Conservation (phyloP, 345 rosid species). For the Brassica juncea region DNA sequence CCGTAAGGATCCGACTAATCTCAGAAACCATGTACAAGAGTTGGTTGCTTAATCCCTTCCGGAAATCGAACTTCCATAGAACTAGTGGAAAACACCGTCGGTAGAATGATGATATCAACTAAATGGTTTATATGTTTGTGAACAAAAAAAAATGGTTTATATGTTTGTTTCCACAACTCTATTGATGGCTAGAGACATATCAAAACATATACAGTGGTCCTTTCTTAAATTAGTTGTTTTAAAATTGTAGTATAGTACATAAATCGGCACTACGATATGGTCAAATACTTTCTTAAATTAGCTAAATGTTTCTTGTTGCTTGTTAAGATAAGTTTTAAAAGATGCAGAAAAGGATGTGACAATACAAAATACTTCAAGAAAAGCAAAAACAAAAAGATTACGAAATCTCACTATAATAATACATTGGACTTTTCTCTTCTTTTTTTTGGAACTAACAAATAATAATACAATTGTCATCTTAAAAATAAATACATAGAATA, state of each 20-base stretch:
- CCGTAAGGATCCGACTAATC: too few species aligned
- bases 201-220: not conserved
- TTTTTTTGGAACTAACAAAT: not conserved
- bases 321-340: not conserved
- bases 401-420: not conserved
- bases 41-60: too few species aligned
- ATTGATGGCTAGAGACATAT: not conserved
- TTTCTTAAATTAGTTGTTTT: not conserved
- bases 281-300: too few species aligned
- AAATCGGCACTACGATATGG: not conserved
- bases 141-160: not conserved
- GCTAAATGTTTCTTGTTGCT: too few species aligned
- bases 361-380: too few species aligned
- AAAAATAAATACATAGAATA: not conserved
- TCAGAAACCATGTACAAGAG: too few species aligned
- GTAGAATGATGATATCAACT: too few species aligned
- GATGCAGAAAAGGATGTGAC: not conserved
- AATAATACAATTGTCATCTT: not conserved
- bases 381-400: not conserved
- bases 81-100: too few species aligned
- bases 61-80: too few species aligned
- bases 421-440: not conserved
- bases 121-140: not conserved
- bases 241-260: not conserved
- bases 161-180: not conserved